Evolutionary conservation across 192 early-diverging fungal genomes (phyloP).

Genomic region (Dimargaris verticillata): DNA sequence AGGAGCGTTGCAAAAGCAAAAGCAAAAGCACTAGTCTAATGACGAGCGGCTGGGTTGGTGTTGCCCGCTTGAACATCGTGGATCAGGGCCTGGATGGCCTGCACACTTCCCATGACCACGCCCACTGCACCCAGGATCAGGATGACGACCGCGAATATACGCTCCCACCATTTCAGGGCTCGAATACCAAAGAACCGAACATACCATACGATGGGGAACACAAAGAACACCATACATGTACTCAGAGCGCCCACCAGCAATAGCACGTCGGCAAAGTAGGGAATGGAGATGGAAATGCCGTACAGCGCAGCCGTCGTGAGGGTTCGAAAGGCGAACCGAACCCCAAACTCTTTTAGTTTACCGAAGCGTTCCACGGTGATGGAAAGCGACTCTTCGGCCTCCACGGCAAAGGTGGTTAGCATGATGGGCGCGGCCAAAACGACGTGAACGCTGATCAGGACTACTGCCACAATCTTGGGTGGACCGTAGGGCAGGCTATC

Average conservation of each 20-base stretch:
- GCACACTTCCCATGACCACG: conserved; percentile 44
- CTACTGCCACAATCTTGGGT: conserved; percentile 40
- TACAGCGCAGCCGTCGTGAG: conserved; percentile 33
- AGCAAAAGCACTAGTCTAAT: neutral
- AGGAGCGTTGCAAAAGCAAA: no score
- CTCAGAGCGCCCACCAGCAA: conserved; percentile 69
- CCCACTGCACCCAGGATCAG: conserved; percentile 38
- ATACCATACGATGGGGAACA: conserved; percentile 65
- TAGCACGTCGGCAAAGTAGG: conserved; percentile 67
- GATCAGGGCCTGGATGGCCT: conserved; percentile 43
- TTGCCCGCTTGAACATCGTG: conserved; percentile 17
- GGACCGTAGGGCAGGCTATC: conserved; percentile 45
- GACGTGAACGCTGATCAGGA: conserved; percentile 66
- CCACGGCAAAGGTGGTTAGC: conserved; percentile 53
- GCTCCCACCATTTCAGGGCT: conserved; percentile 26
- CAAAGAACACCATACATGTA: conserved; percentile 66
- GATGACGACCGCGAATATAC: conserved; percentile 33
- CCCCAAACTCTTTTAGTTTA: conserved; percentile 29
- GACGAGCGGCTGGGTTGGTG: neutral
- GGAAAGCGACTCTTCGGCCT: conserved; percentile 50
- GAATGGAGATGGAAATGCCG: conserved; percentile 45
- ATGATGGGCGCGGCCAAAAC: conserved; percentile 66
- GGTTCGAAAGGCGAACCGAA: conserved; percentile 37
- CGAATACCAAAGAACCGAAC: conserved; percentile 52
- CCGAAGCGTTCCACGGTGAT: conserved; percentile 37